A percentile compares a stretch with the other conserved stretches of the same genome.
Evolutionary conservation across 192 early-diverging fungal genomes (phyloP).

Genomic region (Coemansia aciculifera): DNA sequence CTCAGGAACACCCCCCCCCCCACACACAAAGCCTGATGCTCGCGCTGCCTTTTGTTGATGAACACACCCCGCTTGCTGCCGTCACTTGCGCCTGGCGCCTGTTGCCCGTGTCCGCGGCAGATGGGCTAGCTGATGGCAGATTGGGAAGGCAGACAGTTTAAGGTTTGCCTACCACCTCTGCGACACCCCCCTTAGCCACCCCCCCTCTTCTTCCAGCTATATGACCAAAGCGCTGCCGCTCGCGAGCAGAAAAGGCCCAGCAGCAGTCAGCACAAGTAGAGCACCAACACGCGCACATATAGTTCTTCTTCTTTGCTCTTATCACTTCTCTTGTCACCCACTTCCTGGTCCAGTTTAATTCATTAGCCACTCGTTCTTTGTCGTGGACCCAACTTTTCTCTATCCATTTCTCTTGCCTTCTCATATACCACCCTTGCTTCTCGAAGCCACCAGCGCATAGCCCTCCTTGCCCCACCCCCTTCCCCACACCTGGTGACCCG

Average conservation of each 20-base stretch:
- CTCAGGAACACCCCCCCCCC: conserved; percentile 8
- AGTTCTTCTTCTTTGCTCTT: background rate
- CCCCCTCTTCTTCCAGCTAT: conserved; percentile 3
- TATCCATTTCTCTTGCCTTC: background rate
- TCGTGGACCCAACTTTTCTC: background rate
- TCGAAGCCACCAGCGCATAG: conserved; percentile 3
- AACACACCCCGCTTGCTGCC: background rate
- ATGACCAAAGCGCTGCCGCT: conserved; percentile 13
- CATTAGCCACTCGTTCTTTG: conserved; percentile 13
- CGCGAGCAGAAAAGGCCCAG: conserved; percentile 4
- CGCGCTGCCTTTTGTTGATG: background rate
- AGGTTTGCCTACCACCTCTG: conserved; percentile 10
- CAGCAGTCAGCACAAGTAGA: conserved; percentile 5
- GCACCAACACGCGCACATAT: conserved; percentile 1
- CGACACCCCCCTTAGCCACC: conserved; percentile 12
- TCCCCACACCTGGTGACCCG: background rate
- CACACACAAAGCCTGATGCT: background rate
- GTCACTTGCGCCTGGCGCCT: background rate
- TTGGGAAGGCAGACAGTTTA: conserved; percentile 15
- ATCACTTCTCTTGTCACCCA: background rate
- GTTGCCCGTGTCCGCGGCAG: conserved; percentile 4
- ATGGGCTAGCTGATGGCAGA: conserved; percentile 4
- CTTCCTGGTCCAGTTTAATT: conserved; percentile 10
- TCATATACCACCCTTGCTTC: background rate
- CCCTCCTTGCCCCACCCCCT: background rate